phyloP scores from a whole-genome alignment of 1,284 basidiomycete genomes.

The Moesziomyces sp. region DNA sequence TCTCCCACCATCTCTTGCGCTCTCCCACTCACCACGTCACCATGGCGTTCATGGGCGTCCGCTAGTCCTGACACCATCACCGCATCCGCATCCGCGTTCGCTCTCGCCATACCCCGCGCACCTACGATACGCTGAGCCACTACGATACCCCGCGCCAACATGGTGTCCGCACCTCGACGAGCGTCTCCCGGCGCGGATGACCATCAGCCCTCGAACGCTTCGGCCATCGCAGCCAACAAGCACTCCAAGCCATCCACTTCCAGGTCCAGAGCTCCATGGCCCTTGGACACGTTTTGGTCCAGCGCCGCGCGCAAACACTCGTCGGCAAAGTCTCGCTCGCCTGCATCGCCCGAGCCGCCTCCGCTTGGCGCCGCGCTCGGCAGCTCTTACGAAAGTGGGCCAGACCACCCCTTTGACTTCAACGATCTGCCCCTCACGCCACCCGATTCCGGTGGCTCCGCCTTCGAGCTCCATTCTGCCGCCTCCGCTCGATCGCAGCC shows the following conservation, averaged over 20 bases:
- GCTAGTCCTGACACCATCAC: background rate
- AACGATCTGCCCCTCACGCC: constrained; percentile 36
- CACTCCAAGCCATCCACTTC: constrained; percentile 12
- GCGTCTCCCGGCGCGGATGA: background rate
- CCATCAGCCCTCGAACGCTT: constrained; percentile 5
- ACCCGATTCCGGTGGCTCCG: constrained; percentile 30
- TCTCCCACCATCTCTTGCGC: background rate
- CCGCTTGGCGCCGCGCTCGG: background rate
- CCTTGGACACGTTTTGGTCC: constrained; percentile 42
- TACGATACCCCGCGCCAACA: background rate
- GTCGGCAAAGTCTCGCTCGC: constrained; percentile 14
- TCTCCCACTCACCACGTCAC: background rate
- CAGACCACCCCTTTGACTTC: constrained; percentile 19
- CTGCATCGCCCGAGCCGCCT: constrained; percentile 2
- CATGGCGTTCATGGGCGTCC: background rate
- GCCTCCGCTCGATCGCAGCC: constrained; percentile 4
- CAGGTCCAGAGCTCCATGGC: constrained; percentile 33
- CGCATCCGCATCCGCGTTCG: constrained; percentile 3
- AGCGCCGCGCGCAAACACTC: constrained; percentile 16
- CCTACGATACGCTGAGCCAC: no score
- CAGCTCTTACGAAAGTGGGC: constrained; percentile 20
- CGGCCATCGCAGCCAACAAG: constrained; percentile 13
- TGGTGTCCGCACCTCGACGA: background rate
- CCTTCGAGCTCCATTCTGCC: constrained; percentile 19
- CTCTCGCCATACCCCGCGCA: no score